Evolutionary conservation across 164 flowering plant genomes (phyloP), one percentile per base, ranked within the genome.

Genomic region (Vitis labrusca): DNA sequence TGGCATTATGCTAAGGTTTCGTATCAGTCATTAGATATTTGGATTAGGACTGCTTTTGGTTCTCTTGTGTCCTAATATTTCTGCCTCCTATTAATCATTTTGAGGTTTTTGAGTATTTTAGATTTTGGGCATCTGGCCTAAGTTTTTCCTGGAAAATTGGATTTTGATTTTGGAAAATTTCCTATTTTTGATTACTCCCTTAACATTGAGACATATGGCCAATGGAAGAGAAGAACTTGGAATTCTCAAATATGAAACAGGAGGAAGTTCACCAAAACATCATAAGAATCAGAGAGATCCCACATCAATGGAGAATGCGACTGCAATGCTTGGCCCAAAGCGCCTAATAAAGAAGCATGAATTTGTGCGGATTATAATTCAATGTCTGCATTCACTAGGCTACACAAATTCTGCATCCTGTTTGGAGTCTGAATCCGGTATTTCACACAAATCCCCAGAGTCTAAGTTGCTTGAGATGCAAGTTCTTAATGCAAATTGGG

Each of bases 351-450:
- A 77, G 72, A 85, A 76, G 76, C 74, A 81, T 27, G 97, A 94
- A 77, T 88, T 92, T 64, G 82, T 91, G 2, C 81, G 94, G 61
- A 66, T 88, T 58, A 80, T 92, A 23, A 74, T 88, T 68, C 95
- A 88, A 56, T 84, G 85, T 62, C 80, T 94, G 27, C 80, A 84
- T 71, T 86, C 97, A 9, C 74, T 92, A 61, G 98, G 97, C n/a
- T 92, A 86, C 67, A 63, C 50, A 4, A 85, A 79, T 19, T 80
- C 97, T 57, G 98, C 93, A 0, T 71, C 80, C 8, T 79, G 82
- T 70, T 77, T 92, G 72, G 98, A 94, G 78, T 78, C 77, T 2
- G 98, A 94, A 70, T 92, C 98, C 8, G 85, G 89, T 2, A 74
- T 88, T 67, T 54, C 74, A 12, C 67, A 49, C 50, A 85, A 83